Conservation (phyloP, 768 basidiomycete genomes). For the Asterophora parasitica region DNA sequence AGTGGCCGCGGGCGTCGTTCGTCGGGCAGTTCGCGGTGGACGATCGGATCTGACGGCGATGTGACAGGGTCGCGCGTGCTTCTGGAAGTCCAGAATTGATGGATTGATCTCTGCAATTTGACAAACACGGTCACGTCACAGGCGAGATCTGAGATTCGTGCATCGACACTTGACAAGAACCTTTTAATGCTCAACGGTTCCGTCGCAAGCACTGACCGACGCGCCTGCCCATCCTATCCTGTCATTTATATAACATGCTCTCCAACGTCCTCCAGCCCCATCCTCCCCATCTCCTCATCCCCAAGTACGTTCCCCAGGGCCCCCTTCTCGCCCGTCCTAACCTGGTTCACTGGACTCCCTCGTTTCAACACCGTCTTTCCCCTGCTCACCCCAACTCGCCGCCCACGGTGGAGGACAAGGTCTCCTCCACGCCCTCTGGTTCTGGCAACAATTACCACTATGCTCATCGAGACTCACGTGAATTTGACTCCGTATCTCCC, state of each 20-base stretch:
- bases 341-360: too few species aligned
- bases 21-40: conserved; percentile 13
- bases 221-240: background rate
- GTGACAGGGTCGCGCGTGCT: conserved; percentile 20
- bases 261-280: conserved; percentile 18
- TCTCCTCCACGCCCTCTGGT: conserved; percentile 26
- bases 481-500: conserved; percentile 27
- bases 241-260: conserved; percentile 23
- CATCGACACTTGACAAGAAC: conserved; percentile 13
- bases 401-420: conserved; percentile 34
- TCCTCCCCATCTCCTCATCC: conserved; percentile 20
- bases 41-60: conserved; percentile 14
- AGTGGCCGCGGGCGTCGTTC: background rate
- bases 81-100: conserved; percentile 28
- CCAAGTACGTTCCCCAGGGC: conserved; percentile 18
- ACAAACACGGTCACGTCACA: conserved; percentile 30
- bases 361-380: too few species aligned
- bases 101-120: conserved; percentile 20
- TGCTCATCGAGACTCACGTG: conserved; percentile 23
- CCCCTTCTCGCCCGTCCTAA: too few species aligned
- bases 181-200: conserved; percentile 21
- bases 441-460: conserved; percentile 27
- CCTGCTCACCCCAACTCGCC: conserved; percentile 23
- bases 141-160: conserved; percentile 26
- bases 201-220: conserved; percentile 6